Evolutionary conservation across 768 basidiomycete genomes (phyloP), one percentile per base, ranked within the genome.

Genomic region (Russula griseocarnosa): DNA sequence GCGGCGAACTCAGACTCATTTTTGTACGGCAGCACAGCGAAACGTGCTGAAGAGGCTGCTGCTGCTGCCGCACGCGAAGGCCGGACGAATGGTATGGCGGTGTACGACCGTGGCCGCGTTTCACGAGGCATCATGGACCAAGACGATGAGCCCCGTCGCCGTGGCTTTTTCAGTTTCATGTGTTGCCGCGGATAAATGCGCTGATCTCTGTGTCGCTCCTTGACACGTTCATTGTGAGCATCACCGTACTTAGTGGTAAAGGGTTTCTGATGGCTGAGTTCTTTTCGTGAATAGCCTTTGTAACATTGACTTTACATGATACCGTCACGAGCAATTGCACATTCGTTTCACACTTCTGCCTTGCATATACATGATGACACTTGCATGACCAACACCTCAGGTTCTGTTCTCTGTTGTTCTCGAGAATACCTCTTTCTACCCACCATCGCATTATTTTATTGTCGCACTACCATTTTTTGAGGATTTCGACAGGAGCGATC

Each of bases 21-120:
- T 77, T 71, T 87, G 70, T 90, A 89, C 68, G 82, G 81, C 50
- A 71, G 70, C 47, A 85, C 83, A 66, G 80, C 77, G 60, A 86
- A 84, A 77, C 68, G 77, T 79, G 79, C 47, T 79, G 81, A 22
- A 82, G 82, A 62, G 69, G 67, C 34, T 79, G 77, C 62, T 73
- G 65, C 69, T 68, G 62, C 77, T 71, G 44, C 76, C 74, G 66
- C 74, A 70, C 54, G 57, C 68, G 62, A 79, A 76, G 44, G 79
- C 76, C 32, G 76, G 73, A 38, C 77, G 73, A 44, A 73, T 73
- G 80, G 77, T 5, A 87, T 90, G 84, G 81, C 78, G 20, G 77
- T 86, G 49, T 90, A 88, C 69, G 87, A 88, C 61, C 76, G 81
- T 34, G 84, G 85, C 40, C 87, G 84, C 73, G 82, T 83, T 80